These are phyloP conservation scores for Boechera stricta DNA, from an alignment of 345 rosid genomes.

Conservation along the genomic window DNA sequence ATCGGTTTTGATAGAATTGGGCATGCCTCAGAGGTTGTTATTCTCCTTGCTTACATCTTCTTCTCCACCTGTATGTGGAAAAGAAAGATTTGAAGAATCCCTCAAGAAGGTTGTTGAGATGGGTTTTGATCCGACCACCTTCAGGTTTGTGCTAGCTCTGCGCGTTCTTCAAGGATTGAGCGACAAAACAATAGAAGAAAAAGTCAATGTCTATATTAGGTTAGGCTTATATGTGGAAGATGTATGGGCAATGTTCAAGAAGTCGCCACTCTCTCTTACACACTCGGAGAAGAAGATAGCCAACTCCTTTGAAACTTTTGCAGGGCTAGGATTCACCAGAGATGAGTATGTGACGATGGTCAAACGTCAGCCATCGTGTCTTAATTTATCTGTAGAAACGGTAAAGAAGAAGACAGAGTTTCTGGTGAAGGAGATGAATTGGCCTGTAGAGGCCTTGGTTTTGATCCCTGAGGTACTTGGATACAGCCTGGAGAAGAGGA, in stretches of 20 bases:
- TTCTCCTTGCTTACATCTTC: no score
- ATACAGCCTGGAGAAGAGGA: no score
- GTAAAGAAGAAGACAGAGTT: no score
- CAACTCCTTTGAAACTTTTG: constrained; percentile 30
- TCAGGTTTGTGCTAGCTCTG: constrained; percentile 31
- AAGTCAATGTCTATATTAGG: no score
- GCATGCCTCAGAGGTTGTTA: no score
- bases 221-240: background rate
- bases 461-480: constrained; percentile 7
- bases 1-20: background rate
- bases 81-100: constrained; percentile 5
- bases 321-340: constrained; percentile 26
- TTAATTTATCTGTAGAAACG: background rate
- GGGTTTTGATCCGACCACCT: constrained; percentile 35
- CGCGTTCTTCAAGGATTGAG: background rate
- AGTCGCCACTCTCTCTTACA: constrained; percentile 30
- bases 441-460: constrained; percentile 25
- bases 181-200: background rate
- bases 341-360: constrained; percentile 33
- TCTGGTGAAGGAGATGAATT: constrained; percentile 32
- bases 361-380: background rate
- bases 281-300: constrained; percentile 39
- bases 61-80: background rate
- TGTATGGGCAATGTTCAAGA: constrained; percentile 32
- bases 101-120: constrained; percentile 22